Evolutionary conservation across 148 eudicot genomes (phyloP).

Genomic region (Vaccinium myrtillus): DNA sequence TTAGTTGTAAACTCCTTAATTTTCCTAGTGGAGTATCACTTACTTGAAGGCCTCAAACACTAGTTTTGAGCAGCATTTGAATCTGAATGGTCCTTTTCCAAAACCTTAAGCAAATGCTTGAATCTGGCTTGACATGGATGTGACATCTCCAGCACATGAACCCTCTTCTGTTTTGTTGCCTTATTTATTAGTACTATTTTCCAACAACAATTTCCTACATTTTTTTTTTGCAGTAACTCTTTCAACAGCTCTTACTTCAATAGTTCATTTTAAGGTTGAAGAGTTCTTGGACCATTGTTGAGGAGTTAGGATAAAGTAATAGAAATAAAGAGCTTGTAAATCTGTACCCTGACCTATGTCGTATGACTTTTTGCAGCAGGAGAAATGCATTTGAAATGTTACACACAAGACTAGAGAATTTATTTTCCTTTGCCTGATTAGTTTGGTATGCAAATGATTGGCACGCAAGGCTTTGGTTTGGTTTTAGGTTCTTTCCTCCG

Average conservation of each 20-base stretch:
- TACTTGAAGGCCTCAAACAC: neutral
- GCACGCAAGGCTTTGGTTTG: neutral
- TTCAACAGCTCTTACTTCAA: neutral
- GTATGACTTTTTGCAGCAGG: neutral
- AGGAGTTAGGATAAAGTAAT: neutral
- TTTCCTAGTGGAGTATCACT: neutral
- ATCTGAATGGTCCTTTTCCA: neutral
- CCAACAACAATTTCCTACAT: neutral
- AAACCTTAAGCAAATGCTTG: neutral
- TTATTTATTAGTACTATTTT: neutral
- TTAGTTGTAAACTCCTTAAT: neutral
- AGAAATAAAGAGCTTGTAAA: neutral
- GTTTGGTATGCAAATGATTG: neutral
- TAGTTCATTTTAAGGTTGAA: neutral
- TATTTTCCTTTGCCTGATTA: neutral
- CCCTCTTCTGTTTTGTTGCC: neutral
- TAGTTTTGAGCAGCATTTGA: neutral
- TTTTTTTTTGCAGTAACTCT: neutral
- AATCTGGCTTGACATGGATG: neutral
- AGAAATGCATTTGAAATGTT: neutral
- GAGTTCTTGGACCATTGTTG: neutral
- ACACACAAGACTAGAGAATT: neutral
- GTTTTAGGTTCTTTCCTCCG: neutral
- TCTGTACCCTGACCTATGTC: neutral
- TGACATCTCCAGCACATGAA: neutral